phyloP scores from a whole-genome alignment of 176 grass and related monocot species.

The Puccinellia tenuiflora region DNA sequence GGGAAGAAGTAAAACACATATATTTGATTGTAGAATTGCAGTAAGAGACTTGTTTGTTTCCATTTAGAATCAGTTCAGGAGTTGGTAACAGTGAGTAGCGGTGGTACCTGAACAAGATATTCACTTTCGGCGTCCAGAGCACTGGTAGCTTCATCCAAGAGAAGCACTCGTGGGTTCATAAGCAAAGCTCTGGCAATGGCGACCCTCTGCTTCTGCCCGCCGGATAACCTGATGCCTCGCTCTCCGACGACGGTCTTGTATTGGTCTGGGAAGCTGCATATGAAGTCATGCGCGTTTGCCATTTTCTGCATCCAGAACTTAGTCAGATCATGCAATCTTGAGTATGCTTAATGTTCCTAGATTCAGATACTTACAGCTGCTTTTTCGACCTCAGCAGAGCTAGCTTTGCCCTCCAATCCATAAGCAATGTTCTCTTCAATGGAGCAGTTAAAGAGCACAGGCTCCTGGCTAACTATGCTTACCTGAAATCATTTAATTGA shows the following conservation, averaged over 20 bases:
- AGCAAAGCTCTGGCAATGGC: constrained; percentile 97
- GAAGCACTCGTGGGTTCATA: constrained; percentile 94
- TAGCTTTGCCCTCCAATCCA: constrained; percentile 59
- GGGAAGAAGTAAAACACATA: background rate
- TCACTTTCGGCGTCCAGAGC: constrained; percentile 96
- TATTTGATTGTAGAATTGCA: background rate
- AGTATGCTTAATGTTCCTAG: background rate
- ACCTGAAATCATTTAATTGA: constrained; percentile 52
- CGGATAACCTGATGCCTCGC: constrained; percentile 81
- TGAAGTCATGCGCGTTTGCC: constrained; percentile 90
- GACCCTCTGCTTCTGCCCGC: constrained; percentile 95
- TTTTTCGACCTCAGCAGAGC: constrained; percentile 61
- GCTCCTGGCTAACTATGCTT: constrained; percentile 99
- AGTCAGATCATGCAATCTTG: background rate
- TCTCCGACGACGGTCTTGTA: constrained; percentile 90
- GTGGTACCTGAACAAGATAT: constrained; percentile 90
- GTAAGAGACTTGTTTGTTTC: background rate
- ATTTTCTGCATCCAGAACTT: constrained; percentile 60
- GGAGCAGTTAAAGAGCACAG: constrained; percentile 87
- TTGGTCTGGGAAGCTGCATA: constrained; percentile 79
- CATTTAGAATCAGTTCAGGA: background rate
- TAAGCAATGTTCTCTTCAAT: constrained; percentile 98
- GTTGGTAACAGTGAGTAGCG: background rate
- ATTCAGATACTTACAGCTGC: constrained; percentile 64
- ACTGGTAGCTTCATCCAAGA: constrained; percentile 96